Percentiles rank a stretch among this genome's conserved stretches.
Evolutionary conservation across 75 land plant genomes (phyloP).

Genomic region (Gnetum montanum): DNA sequence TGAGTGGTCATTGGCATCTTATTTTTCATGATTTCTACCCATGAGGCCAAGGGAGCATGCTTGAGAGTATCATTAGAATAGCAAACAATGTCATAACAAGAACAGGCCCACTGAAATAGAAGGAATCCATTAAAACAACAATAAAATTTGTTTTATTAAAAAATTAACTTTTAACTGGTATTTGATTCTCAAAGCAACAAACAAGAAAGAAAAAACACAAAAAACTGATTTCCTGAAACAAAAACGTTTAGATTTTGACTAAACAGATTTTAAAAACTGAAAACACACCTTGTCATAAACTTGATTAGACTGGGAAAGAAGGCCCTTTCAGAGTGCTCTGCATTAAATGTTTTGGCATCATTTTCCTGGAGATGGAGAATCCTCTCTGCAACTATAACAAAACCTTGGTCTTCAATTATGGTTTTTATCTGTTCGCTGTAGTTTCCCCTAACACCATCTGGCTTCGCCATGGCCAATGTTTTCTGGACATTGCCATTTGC

Average conservation of each 20-base stretch:
- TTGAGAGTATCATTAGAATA: too few relatives aligned
- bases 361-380: conserved; percentile 36
- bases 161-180: too few relatives aligned
- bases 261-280: too few relatives aligned
- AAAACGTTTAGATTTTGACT: too few relatives aligned
- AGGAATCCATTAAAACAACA: too few relatives aligned
- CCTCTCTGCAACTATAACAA: conserved; percentile 32
- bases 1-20: too few relatives aligned
- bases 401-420: conserved; percentile 40
- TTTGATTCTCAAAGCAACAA: too few relatives aligned
- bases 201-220: too few relatives aligned
- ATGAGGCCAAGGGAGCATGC: too few relatives aligned
- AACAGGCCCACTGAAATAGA: conserved; percentile 68
- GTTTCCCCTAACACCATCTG: conserved; percentile 56
- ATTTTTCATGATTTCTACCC: too few relatives aligned
- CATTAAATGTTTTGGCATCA: conserved; percentile 38
- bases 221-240: too few relatives aligned
- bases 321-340: conserved; percentile 57
- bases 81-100: conserved; percentile 49
- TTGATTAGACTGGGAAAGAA: conserved; percentile 55
- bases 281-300: conserved; percentile 92
- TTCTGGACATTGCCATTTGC: conserved; percentile 36
- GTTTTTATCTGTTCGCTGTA: conserved; percentile 37
- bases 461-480: conserved; percentile 79
- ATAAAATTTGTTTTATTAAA: too few relatives aligned